Percentiles rank a stretch among this genome's conserved stretches.
Conservation (phyloP, 2,329 filamentous ascomycete genomes). For the Cladophialophora carrionii region DNA sequence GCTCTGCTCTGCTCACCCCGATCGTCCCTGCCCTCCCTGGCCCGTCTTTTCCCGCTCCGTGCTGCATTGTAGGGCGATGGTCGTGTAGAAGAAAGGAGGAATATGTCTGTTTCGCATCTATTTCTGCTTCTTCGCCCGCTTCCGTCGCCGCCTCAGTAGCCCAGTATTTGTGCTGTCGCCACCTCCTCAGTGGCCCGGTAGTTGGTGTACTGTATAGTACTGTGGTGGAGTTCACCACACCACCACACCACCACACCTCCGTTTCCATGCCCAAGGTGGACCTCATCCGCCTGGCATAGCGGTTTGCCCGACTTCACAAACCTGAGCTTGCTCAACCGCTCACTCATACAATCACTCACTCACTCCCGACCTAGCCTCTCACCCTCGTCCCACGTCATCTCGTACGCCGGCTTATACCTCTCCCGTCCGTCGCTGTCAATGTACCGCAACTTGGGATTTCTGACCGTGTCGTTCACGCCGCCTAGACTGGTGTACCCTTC, state of each 20-base stretch:
- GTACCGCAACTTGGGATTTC: slow-evolving; percentile 73
- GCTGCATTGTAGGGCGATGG: no score
- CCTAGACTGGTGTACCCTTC: slow-evolving; percentile 90
- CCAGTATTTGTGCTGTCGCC: no score
- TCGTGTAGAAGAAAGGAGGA: no score
- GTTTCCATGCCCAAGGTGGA: background rate
- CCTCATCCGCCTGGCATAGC: background rate
- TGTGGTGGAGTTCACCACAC: background rate
- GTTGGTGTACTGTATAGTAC: background rate
- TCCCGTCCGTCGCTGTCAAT: slow-evolving; percentile 40
- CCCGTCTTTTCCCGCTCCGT: no score
- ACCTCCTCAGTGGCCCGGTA: no score
- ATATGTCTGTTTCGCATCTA: no score
- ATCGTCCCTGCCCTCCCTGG: no score
- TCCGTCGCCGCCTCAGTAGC: no score
- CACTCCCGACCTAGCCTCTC: slow-evolving; percentile 75
- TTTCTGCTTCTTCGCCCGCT: no score
- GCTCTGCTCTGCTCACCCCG: no score
- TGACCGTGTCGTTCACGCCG: slow-evolving; percentile 82
- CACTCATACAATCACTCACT: background rate
- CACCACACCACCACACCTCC: background rate
- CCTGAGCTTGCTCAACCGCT: background rate
- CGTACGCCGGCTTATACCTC: slow-evolving; percentile 72
- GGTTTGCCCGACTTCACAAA: no score
- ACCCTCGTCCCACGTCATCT: slow-evolving; percentile 72